Conservation (phyloP, 768 basidiomycete genomes). For the Leccinum obscurum region DNA sequence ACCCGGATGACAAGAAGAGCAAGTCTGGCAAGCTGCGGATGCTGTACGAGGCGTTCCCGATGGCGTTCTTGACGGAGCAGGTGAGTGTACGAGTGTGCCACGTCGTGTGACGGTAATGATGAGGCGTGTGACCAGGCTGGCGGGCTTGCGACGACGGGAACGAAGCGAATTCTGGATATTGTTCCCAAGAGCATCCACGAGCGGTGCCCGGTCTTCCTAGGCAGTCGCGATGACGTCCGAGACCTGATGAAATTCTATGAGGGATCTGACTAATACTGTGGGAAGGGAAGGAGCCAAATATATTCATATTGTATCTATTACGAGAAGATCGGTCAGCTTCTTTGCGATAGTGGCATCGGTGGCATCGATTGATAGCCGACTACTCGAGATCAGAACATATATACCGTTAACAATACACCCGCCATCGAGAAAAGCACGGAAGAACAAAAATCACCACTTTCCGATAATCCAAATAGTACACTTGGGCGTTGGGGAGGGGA, state of each 20-base stretch:
- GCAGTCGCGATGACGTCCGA: slow-evolving; percentile 88
- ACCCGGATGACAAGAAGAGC: slow-evolving; percentile 97
- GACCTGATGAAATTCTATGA: slow-evolving; percentile 89
- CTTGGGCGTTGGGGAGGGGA: not conserved
- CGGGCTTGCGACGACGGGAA: slow-evolving; percentile 94
- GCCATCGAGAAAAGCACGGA: not conserved
- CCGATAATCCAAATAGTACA: not conserved
- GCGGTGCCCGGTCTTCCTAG: slow-evolving; percentile 90
- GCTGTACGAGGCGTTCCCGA: slow-evolving; percentile 97
- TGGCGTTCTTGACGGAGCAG: slow-evolving; percentile 95
- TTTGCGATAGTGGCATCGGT: not conserved
- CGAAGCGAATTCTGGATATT: slow-evolving; percentile 90
- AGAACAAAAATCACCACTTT: not conserved
- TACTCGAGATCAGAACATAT: not conserved
- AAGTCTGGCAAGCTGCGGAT: slow-evolving; percentile 93
- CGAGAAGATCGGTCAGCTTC: not conserved
- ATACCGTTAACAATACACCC: slow-evolving; percentile 26
- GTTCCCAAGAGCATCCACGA: slow-evolving; percentile 86
- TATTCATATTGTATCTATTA: not conserved
- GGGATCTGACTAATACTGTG: slow-evolving; percentile 2
- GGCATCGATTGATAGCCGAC: not conserved
- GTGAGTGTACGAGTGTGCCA: slow-evolving; percentile 39
- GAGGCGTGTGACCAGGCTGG: slow-evolving; percentile 63
- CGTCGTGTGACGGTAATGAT: not conserved
- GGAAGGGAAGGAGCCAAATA: not conserved